Evolutionary conservation across 148 eudicot genomes (phyloP).

Genomic region (Rhododendron vialii): DNA sequence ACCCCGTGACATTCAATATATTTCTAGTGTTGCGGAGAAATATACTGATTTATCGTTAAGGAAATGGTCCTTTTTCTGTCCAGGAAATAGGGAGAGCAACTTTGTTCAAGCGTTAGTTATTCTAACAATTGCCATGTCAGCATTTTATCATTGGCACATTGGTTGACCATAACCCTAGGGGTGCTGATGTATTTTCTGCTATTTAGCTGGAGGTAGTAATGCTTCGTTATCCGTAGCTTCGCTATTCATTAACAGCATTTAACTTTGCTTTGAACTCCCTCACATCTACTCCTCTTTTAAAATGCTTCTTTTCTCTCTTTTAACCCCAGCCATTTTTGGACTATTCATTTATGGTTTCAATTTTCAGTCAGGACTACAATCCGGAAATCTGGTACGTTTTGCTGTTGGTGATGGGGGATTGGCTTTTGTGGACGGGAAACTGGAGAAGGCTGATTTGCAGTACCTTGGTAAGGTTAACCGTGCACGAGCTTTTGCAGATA

Average conservation of each 20-base stretch:
- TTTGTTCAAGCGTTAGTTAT: background rate
- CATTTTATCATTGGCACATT: background rate
- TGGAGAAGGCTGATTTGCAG: conserved; percentile 72
- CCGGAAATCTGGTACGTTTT: conserved; percentile 58
- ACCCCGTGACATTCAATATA: background rate
- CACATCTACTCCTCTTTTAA: no score
- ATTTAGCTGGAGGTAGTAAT: background rate
- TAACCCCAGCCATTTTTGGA: background rate
- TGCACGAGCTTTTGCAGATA: conserved; percentile 89
- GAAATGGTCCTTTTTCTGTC: background rate
- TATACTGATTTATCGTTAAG: background rate
- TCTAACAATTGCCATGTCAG: background rate
- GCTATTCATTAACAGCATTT: background rate
- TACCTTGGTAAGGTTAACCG: conserved; percentile 77
- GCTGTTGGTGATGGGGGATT: conserved; percentile 65
- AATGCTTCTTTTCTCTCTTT: background rate
- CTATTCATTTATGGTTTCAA: background rate
- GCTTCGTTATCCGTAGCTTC: background rate
- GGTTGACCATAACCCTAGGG: background rate
- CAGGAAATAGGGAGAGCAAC: background rate
- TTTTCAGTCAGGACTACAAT: background rate
- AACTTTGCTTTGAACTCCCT: background rate
- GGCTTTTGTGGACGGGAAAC: conserved; percentile 66
- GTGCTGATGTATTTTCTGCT: background rate
- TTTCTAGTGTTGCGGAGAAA: background rate